A percentile compares a stretch with the other conserved stretches of the same genome.
phyloP scores from a whole-genome alignment of 345 rosid species.

The Brassica juncea region DNA sequence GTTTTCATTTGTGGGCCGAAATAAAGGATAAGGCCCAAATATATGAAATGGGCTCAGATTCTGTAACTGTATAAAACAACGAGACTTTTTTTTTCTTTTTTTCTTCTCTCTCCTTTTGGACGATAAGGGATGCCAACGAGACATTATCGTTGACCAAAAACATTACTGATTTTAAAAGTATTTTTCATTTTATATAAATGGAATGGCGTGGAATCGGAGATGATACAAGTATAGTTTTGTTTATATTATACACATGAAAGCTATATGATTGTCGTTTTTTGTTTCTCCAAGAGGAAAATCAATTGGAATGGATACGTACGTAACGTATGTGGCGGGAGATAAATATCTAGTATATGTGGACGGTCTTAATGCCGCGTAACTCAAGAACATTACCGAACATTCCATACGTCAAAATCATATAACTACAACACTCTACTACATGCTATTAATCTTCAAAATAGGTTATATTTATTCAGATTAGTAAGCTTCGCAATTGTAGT shows the following conservation, averaged over 20 bases:
- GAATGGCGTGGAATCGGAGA: neutral
- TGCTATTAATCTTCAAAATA: neutral
- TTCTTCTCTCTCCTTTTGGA: neutral
- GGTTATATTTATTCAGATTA: neutral
- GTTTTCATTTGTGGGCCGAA: neutral
- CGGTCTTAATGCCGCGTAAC: neutral
- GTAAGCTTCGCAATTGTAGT: too few relatives aligned
- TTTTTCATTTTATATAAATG: too few relatives aligned
- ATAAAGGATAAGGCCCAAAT: neutral
- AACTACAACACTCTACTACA: neutral
- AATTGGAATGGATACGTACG: neutral
- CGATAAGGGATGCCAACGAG: too few relatives aligned
- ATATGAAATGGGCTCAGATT: neutral
- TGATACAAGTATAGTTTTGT: neutral
- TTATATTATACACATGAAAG: neutral
- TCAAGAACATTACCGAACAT: constrained; percentile 24
- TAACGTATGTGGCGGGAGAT: neutral
- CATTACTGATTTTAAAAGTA: neutral
- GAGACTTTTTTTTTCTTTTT: too few relatives aligned
- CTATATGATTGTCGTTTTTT: neutral
- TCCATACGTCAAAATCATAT: constrained; percentile 3
- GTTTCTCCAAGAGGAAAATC: neutral
- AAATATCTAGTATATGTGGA: constrained; percentile 6
- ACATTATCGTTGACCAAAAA: neutral
- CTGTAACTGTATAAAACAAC: neutral